A percentile compares a stretch with the other conserved stretches of the same genome.
Evolutionary conservation across 2,329 filamentous ascomycete genomes (phyloP).

Genomic region (Cercospora sp.): DNA sequence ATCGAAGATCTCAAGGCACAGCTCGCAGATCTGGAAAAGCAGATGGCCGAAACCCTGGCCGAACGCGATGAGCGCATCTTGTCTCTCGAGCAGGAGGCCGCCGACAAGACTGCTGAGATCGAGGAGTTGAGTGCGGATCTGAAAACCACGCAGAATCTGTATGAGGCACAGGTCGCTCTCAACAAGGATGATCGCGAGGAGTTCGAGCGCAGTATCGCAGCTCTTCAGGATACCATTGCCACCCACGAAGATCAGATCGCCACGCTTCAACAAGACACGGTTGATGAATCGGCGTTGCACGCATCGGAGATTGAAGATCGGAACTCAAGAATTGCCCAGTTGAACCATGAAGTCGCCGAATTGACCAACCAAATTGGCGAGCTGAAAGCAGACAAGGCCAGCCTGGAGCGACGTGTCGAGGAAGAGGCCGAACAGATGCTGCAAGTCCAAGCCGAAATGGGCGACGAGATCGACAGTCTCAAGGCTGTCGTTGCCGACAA

Average conservation of each 20-base stretch:
- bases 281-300: slow-evolving; percentile 32
- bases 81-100: slow-evolving; percentile 32
- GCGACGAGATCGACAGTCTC: slow-evolving; percentile 37
- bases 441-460: slow-evolving; percentile 36
- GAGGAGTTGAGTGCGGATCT: slow-evolving; percentile 33
- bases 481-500: slow-evolving; percentile 36
- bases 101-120: slow-evolving; percentile 31
- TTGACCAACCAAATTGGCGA: slow-evolving; percentile 25
- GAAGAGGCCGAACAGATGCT: slow-evolving; percentile 41
- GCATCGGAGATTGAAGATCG: slow-evolving; percentile 38
- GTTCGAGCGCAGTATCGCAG: slow-evolving; percentile 31
- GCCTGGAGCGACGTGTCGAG: slow-evolving; percentile 40
- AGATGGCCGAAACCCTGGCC: slow-evolving; percentile 32
- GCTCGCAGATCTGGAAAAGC: slow-evolving; percentile 37
- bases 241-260: slow-evolving; percentile 31
- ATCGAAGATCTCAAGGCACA: slow-evolving; percentile 41
- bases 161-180: slow-evolving; percentile 21
- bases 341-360: slow-evolving; percentile 32
- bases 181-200: slow-evolving; percentile 28
- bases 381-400: slow-evolving; percentile 33
- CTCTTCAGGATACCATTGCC: slow-evolving; percentile 29
- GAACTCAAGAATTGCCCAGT: slow-evolving; percentile 36
- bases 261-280: slow-evolving; percentile 30
- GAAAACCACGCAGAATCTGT: slow-evolving; percentile 27
- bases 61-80: slow-evolving; percentile 37